These are phyloP conservation scores for Hypoxylon sp. DNA, from an alignment of 2,329 filamentous ascomycete genomes.

Conservation along the genomic window DNA sequence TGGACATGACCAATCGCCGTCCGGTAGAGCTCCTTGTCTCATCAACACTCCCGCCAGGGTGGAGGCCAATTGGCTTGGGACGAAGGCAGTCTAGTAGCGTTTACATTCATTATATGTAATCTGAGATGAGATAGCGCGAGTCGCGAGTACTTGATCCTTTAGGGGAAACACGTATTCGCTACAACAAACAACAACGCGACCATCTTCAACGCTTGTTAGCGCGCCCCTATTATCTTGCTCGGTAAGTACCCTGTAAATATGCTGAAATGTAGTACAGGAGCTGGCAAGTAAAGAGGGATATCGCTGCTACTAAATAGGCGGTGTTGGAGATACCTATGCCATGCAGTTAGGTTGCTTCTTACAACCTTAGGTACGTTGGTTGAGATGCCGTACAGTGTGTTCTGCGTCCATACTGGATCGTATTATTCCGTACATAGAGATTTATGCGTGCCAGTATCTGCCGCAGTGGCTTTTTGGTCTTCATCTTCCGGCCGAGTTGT, in stretches of 20 bases:
- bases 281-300: constrained; percentile 8
- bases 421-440: constrained; percentile 23
- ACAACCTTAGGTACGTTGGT: not conserved
- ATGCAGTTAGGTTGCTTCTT: constrained; percentile 30
- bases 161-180: constrained; percentile 33
- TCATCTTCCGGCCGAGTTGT: constrained; percentile 5
- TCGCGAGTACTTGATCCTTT: constrained; percentile 36
- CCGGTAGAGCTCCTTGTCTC: constrained; percentile 37
- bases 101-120: constrained; percentile 24
- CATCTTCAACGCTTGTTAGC: constrained; percentile 20
- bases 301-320: constrained; percentile 27
- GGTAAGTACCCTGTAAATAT: constrained; percentile 8
- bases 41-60: constrained; percentile 44
- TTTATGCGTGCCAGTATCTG: constrained; percentile 19
- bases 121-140: constrained; percentile 37
- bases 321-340: constrained; percentile 28
- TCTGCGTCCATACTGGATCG: constrained; percentile 17
- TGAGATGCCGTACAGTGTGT: not conserved
- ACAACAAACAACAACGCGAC: constrained; percentile 27
- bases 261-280: not conserved
- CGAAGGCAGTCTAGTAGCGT: constrained; percentile 34
- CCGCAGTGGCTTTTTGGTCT: constrained; percentile 1
- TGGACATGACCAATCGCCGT: constrained; percentile 38
- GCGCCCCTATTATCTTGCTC: constrained; percentile 19
- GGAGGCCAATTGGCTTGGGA: constrained; percentile 44